Evolutionary conservation across 768 basidiomycete genomes (phyloP).

Genomic region (Termitomyces sp.): DNA sequence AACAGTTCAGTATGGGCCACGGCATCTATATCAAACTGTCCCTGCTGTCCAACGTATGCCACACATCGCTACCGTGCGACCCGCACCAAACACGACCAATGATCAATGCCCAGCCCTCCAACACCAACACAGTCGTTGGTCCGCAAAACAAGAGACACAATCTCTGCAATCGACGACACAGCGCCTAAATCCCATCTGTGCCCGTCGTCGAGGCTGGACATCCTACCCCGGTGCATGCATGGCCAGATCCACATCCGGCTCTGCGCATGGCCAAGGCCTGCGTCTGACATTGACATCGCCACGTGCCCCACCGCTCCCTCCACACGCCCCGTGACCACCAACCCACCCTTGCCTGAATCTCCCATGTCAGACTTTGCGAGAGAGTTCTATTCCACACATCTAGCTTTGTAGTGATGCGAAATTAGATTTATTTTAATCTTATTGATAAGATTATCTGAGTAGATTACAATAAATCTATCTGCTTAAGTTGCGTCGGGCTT

Average conservation of each 20-base stretch:
- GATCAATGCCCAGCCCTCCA: too few species aligned
- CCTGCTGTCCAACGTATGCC: conserved; percentile 1
- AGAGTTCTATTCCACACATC: background rate
- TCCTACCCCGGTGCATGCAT: background rate
- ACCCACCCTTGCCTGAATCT: background rate
- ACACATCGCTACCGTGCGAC: background rate
- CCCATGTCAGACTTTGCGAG: background rate
- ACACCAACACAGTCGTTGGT: background rate
- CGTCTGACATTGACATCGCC: background rate
- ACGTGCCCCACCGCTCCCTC: background rate
- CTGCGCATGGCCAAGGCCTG: too few species aligned
- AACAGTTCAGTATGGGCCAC: conserved; percentile 58
- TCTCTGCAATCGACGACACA: too few species aligned
- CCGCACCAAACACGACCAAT: background rate
- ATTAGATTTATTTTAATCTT: too few species aligned
- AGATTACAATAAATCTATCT: too few species aligned
- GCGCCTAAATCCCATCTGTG: background rate
- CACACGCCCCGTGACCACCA: background rate
- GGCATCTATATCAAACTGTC: conserved; percentile 49
- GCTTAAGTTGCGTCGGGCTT: too few species aligned
- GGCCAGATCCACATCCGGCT: background rate
- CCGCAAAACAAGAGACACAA: conserved; percentile 1
- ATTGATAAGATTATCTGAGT: too few species aligned
- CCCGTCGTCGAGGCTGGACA: background rate
- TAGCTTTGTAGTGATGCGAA: too few species aligned